These are phyloP conservation scores for Plasmodium adleri DNA, from an alignment of 169 alveolate genomes.

Conservation along the genomic window DNA sequence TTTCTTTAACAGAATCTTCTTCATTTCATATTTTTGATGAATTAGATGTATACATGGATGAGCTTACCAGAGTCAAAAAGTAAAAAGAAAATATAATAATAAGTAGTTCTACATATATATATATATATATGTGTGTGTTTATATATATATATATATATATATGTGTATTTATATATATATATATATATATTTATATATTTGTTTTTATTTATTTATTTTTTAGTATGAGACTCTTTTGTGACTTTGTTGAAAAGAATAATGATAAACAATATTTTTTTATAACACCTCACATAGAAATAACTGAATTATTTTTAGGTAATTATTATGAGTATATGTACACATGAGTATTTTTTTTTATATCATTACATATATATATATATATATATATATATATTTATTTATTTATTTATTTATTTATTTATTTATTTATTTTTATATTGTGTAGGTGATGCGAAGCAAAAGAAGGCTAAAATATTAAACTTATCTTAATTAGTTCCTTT, in stretches of 20 bases:
- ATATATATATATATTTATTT: not conserved
- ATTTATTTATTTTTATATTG: conserved; percentile 8
- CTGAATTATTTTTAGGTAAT: conserved; percentile 72
- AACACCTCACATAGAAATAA: conserved; percentile 73
- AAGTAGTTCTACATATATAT: not conserved
- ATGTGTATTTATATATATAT: not conserved
- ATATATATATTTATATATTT: not conserved
- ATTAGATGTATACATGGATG: conserved; percentile 84
- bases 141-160: not conserved
- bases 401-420: not conserved
- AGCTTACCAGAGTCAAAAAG: conserved; percentile 79
- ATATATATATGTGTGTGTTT: not conserved
- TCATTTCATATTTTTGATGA: conserved; percentile 83
- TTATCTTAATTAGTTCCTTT: conserved; percentile 27
- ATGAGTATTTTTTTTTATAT: not conserved
- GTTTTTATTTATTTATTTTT: not conserved
- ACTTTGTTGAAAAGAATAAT: conserved; percentile 41
- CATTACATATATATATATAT: not conserved
- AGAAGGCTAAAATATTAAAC: conserved; percentile 65
- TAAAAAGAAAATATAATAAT: not conserved
- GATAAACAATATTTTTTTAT: conserved; percentile 66
- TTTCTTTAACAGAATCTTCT: conserved; percentile 78
- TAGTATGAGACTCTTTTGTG: conserved; percentile 59
- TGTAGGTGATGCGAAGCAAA: conserved; percentile 59
- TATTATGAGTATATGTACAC: not conserved